phyloP scores from a whole-genome alignment of 306 rosid species.

The Malus asiatica region DNA sequence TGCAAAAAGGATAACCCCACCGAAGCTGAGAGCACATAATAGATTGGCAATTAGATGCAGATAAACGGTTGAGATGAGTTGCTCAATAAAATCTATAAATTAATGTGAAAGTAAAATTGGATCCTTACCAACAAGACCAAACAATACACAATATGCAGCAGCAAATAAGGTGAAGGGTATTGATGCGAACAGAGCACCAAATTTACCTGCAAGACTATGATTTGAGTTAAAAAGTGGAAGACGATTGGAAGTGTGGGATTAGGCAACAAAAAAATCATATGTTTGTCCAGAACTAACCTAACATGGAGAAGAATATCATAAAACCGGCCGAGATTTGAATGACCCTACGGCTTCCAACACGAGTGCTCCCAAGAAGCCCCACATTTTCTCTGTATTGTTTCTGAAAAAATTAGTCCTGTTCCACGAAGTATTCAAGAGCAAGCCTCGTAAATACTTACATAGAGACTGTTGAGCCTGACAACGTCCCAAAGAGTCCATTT shows the following conservation, averaged over 20 bases:
- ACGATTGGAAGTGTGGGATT: not conserved
- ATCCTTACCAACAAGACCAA: conserved; percentile 90
- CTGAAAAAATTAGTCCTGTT: conserved; percentile 6
- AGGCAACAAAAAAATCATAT: not conserved
- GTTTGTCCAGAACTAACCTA: conserved; percentile 41
- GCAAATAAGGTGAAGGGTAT: conserved; percentile 92
- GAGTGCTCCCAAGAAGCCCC: conserved; percentile 96
- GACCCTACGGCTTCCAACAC: conserved; percentile 96
- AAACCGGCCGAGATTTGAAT: conserved; percentile 96
- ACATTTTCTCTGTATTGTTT: conserved; percentile 70
- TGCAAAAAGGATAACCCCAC: conserved; percentile 98
- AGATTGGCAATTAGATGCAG: conserved; percentile 1
- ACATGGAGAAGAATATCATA: conserved; percentile 93
- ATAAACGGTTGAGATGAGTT: not conserved
- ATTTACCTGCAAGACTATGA: conserved; percentile 60
- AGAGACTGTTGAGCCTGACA: conserved; percentile 81
- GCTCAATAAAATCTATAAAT: not conserved
- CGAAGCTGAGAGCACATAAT: conserved; percentile 56
- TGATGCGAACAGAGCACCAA: conserved; percentile 96
- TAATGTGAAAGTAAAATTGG: not conserved
- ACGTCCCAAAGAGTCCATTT: conserved; percentile 88
- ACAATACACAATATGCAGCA: conserved; percentile 81
- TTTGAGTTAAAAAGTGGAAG: not conserved
- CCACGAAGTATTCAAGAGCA: not conserved
- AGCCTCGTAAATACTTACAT: conserved; percentile 42